phyloP scores from a whole-genome alignment of 2,329 filamentous ascomycete species.

The Exophiala bonariae region DNA sequence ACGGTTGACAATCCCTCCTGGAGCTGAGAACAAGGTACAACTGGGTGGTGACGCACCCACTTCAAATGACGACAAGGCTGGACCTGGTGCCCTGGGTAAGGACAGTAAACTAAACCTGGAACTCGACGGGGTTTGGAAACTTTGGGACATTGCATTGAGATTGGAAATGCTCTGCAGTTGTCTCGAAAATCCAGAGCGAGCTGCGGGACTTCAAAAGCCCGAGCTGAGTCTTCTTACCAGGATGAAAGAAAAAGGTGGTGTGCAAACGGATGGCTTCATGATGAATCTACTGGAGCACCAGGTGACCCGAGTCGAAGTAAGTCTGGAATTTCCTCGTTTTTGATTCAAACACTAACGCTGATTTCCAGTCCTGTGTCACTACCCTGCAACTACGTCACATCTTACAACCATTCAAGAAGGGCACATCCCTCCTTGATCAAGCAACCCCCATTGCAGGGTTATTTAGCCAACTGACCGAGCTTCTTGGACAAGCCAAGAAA shows the following conservation, averaged over 20 bases:
- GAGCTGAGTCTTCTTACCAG: conserved; percentile 80
- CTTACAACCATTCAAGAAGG: conserved; percentile 64
- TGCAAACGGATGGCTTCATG: conserved; percentile 85
- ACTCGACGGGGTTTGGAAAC: conserved; percentile 79
- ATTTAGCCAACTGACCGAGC: conserved; percentile 40
- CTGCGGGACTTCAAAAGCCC: conserved; percentile 68
- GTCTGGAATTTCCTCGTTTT: conserved; percentile 40
- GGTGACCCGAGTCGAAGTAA: conserved; percentile 91
- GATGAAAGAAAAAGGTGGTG: conserved; percentile 71
- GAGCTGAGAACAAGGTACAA: conserved; percentile 26
- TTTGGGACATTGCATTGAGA: conserved; percentile 86
- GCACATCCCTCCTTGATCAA: conserved; percentile 68
- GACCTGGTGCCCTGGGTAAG: conserved; percentile 62
- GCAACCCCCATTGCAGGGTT: conserved; percentile 76
- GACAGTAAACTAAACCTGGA: conserved; percentile 74
- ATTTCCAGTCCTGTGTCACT: conserved; percentile 72
- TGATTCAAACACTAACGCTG: no score
- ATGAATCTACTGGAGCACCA: conserved; percentile 91
- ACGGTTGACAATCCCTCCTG: conserved; percentile 49
- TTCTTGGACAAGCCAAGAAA: conserved; percentile 10
- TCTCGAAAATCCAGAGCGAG: conserved; percentile 65
- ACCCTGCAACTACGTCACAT: conserved; percentile 79
- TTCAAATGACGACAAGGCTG: conserved; percentile 28
- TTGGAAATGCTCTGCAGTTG: conserved; percentile 91
- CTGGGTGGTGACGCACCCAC: conserved; percentile 42